Evolutionary conservation across 2,329 filamentous ascomycete species (phyloP), one percentile per base, ranked within the genome.

Genomic region (Pyrenophora teres): DNA sequence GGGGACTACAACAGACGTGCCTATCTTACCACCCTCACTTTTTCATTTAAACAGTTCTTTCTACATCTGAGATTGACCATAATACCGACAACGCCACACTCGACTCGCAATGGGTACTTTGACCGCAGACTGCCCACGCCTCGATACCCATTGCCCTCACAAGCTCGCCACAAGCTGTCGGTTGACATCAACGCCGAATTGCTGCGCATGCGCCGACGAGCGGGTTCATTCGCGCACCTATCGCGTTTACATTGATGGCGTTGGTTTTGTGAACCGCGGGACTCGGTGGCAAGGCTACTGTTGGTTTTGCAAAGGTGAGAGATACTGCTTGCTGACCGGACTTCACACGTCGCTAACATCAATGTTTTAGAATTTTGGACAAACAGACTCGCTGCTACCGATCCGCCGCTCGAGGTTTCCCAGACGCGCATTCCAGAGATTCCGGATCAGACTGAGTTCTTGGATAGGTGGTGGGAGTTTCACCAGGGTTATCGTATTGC

Each of bases 281-380:
- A 78, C 74, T 4, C 59, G 79, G 33, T 80, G 78, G 78, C 76
- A 81, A 57, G 67, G 76, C 48, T 81, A 81, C 52, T 81, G 79
- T 56, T 80, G 78, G 78, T 79, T 76, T 57, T 81, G 79, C 55
- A 77, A 78, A 65, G 72, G 74, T 73, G 19, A 8, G 16, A 15
- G 10, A 30, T 25, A 12, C 9, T 12, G 8, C 2, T 12, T 30
- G 27, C 27, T 30, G 9, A 13, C 27, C 10, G 3, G 9, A 30
- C 27, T 30, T 9, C 9, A 4, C 9, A 12, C 12, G 27, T 19
- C 27, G 27, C 27, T 30, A 9, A 30, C 27, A 9, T 30, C 27
- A 10, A 13, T 30, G 27, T 12, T 30, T 30, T 48, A 77, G 77
- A 78, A 40, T 81, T 80, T 64, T 81, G 79, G 79, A 72, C 70